Evolutionary conservation across 768 basidiomycete species (phyloP).

Genomic region (Dioszegia crocea): DNA sequence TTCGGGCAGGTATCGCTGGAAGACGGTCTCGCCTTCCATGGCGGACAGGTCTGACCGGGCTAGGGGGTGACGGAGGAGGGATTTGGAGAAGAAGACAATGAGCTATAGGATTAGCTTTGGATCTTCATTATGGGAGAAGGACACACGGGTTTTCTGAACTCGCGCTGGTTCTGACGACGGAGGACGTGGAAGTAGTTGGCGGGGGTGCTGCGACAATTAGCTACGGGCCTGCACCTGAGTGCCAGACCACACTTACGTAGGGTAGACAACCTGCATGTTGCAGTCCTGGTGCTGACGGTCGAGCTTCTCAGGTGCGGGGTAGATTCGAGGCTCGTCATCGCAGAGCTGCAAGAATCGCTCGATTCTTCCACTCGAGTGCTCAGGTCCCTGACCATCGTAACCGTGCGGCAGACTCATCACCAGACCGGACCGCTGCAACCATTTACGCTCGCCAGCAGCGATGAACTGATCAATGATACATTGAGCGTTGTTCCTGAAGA

Average conservation of each 20-base stretch:
- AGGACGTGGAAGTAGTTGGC: constrained; percentile 98
- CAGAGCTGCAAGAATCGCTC: constrained; percentile 97
- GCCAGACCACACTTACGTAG: constrained; percentile 66
- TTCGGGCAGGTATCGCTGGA: constrained; percentile 92
- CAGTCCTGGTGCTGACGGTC: constrained; percentile 97
- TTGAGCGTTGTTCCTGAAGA: constrained; percentile 76
- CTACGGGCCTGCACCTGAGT: not conserved
- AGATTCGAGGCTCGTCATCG: constrained; percentile 90
- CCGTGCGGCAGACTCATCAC: constrained; percentile 89
- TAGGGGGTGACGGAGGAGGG: constrained; percentile 85
- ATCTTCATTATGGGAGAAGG: not conserved
- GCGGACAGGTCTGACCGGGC: constrained; percentile 82
- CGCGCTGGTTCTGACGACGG: constrained; percentile 92
- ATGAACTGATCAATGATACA: constrained; percentile 99
- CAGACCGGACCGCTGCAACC: constrained; percentile 88
- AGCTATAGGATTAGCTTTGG: constrained; percentile 55
- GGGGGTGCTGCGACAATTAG: constrained; percentile 62
- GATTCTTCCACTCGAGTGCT: constrained; percentile 91
- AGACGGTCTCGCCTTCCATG: constrained; percentile 81
- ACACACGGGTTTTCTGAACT: constrained; percentile 91
- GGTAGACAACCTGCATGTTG: constrained; percentile 98
- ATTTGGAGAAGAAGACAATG: constrained; percentile 95
- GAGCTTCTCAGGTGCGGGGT: constrained; percentile 80
- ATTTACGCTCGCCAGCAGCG: constrained; percentile 93
- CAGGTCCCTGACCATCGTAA: constrained; percentile 97